Conservation (phyloP, 331 rosid genomes). For the Ulmus americana region DNA sequence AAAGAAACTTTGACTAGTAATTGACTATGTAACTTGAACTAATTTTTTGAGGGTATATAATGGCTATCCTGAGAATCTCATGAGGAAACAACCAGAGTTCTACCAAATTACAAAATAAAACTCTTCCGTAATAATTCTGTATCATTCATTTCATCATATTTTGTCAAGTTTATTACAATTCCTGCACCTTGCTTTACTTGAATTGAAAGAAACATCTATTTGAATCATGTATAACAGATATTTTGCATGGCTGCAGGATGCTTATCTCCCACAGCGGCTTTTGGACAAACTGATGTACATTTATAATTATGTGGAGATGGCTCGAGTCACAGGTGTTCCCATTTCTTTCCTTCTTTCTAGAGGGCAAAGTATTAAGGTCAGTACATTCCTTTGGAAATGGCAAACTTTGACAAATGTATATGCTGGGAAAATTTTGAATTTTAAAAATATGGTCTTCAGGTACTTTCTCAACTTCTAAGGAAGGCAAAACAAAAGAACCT, state of each 20-base stretch:
- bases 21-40: too few species aligned
- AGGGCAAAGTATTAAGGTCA: slow-evolving; percentile 94
- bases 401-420: slow-evolving; percentile 5
- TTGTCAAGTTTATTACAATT: too few species aligned
- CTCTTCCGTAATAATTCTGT: too few species aligned
- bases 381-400: not conserved
- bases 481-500: slow-evolving; percentile 86
- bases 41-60: too few species aligned
- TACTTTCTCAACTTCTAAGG: slow-evolving; percentile 98
- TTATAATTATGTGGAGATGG: slow-evolving; percentile 98
- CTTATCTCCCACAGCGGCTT: slow-evolving; percentile 94
- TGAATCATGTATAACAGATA: slow-evolving; percentile 3
- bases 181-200: too few species aligned
- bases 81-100: too few species aligned
- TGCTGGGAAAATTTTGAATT: slow-evolving; percentile 20
- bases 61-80: too few species aligned
- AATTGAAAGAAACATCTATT: too few species aligned
- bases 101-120: too few species aligned
- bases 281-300: slow-evolving; percentile 89
- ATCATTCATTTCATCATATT: too few species aligned
- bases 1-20: too few species aligned
- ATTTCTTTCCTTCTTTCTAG: slow-evolving; percentile 91
- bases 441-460: slow-evolving; percentile 36
- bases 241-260: slow-evolving; percentile 58
- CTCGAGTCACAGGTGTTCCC: slow-evolving; percentile 97